Evolutionary conservation across 139 green algal species (phyloP).

Genomic region (Spirogloea muscicola): DNA sequence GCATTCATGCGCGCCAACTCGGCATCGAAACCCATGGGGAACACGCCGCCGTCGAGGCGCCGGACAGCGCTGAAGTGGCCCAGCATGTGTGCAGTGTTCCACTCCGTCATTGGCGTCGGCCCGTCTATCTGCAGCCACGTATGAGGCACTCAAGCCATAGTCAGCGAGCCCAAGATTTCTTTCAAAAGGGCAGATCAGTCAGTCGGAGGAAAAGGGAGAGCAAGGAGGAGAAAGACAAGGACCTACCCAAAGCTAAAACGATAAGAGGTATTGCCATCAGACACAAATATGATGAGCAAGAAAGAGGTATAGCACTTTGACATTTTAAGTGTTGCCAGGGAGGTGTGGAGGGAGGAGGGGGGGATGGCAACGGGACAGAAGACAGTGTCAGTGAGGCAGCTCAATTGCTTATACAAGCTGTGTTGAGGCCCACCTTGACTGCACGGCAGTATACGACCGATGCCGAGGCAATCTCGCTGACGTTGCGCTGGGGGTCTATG

Average conservation of each 20-base stretch:
- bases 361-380: too few species aligned
- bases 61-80: conserved; percentile 80
- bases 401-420: too few species aligned
- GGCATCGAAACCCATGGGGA: conserved; percentile 73
- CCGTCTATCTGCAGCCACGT: conserved; percentile 55
- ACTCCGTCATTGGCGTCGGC: conserved; percentile 61
- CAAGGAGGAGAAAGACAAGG: not conserved
- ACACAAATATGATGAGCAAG: too few species aligned
- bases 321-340: too few species aligned
- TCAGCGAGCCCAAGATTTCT: not conserved
- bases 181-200: not conserved
- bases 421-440: conserved; percentile 42
- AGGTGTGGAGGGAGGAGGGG: too few species aligned
- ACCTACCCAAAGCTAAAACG: too few species aligned
- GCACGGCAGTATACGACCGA: conserved; percentile 49
- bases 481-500: conserved; percentile 59
- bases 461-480: conserved; percentile 68
- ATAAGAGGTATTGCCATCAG: too few species aligned
- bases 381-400: too few species aligned
- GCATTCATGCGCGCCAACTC: conserved; percentile 52
- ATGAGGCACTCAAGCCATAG: not conserved
- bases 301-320: too few species aligned
- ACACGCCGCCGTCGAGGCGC: conserved; percentile 69
- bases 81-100: conserved; percentile 62
- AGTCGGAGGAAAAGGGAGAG: too few species aligned